Conservation (phyloP, 2,329 filamentous ascomycete genomes). For the Seiridium unicorne region DNA sequence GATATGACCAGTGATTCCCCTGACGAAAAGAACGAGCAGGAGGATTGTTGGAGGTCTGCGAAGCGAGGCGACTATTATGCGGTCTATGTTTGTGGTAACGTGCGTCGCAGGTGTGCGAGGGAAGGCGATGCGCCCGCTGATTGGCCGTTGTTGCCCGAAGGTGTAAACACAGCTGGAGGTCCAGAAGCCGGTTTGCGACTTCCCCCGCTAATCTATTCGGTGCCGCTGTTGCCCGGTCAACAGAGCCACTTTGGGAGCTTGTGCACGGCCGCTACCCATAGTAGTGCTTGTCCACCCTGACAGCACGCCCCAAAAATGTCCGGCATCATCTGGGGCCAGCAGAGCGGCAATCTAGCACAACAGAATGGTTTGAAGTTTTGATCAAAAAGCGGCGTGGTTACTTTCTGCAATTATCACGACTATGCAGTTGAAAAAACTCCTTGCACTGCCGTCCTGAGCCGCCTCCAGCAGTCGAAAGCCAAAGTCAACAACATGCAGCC, state of each 20-base stretch:
- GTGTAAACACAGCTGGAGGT: slow-evolving; percentile 6
- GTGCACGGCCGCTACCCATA: neutral
- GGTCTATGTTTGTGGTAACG: slow-evolving; percentile 4
- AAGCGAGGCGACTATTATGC: slow-evolving; percentile 8
- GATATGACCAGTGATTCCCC: slow-evolving; percentile 1
- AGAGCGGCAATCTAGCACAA: no score
- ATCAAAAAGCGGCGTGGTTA: no score
- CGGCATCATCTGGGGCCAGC: neutral
- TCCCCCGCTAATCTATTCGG: neutral
- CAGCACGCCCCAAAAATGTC: neutral
- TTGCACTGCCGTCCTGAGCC: no score
- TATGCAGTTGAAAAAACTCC: no score
- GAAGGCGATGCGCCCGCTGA: neutral
- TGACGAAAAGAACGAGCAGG: neutral
- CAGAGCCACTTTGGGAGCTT: neutral
- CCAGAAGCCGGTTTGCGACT: neutral
- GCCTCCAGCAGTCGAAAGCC: no score
- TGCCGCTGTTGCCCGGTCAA: slow-evolving; percentile 5
- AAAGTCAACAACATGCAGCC: neutral
- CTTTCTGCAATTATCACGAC: no score
- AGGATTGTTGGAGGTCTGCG: neutral
- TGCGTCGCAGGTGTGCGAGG: neutral
- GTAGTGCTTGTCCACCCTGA: neutral
- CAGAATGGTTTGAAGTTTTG: no score
- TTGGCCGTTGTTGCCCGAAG: neutral